Evolutionary conservation across 2,329 filamentous ascomycete genomes (phyloP).

Genomic region (Pezizomycotina sp.): DNA sequence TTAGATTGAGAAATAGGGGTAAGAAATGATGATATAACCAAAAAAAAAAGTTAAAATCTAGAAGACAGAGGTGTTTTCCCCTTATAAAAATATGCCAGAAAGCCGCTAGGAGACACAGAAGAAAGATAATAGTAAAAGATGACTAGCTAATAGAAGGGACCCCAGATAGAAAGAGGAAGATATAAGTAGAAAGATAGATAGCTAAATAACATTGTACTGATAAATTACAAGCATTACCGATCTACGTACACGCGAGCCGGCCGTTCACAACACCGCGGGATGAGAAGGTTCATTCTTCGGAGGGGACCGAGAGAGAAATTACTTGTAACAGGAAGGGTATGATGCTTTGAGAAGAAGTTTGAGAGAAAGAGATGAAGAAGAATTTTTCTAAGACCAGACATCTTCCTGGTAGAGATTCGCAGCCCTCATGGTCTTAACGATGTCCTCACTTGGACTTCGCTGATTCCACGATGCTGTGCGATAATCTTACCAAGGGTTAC

Average conservation of each 20-base stretch:
- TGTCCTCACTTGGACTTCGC: constrained; percentile 80
- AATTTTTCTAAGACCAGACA: constrained; percentile 3
- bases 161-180: neutral
- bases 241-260: no score
- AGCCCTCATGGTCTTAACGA: constrained; percentile 91
- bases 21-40: no score
- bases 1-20: no score
- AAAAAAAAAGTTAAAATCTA: no score
- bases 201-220: neutral
- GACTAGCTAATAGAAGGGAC: neutral
- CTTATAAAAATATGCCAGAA: no score
- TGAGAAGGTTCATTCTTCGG: neutral
- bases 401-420: constrained; percentile 86
- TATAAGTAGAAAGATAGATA: neutral
- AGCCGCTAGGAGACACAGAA: no score
- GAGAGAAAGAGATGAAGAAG: constrained; percentile 23
- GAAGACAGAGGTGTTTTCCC: no score
- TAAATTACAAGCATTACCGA: neutral
- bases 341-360: constrained; percentile 6
- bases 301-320: constrained; percentile 7
- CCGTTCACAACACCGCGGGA: no score
- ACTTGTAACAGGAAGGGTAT: constrained; percentile 4
- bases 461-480: constrained; percentile 61
- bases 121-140: neutral
- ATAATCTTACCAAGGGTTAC: constrained; percentile 74